These are phyloP conservation scores for Solanum hybrid DNA, from an alignment of 305 asterid species.

Conservation along the genomic window DNA sequence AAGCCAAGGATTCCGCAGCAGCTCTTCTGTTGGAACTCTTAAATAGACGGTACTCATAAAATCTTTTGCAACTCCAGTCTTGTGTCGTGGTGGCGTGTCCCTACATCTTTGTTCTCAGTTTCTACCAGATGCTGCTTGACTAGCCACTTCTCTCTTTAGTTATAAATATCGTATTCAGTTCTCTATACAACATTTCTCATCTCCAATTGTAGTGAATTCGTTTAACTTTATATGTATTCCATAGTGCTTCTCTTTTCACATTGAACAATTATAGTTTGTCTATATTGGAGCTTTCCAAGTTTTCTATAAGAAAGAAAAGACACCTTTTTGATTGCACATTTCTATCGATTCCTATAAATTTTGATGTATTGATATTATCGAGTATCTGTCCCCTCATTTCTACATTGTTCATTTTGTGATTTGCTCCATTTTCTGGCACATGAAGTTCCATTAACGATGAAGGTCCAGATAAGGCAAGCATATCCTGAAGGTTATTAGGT, in stretches of 20 bases:
- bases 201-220: not conserved
- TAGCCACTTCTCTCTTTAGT: not conserved
- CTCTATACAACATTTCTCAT: not conserved
- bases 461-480: not conserved
- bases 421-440: not conserved
- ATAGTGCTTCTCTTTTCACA: not conserved
- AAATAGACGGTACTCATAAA: slow-evolving; percentile 51
- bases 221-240: not conserved
- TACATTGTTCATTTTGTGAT: not conserved
- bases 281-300: not conserved
- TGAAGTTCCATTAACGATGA: not conserved
- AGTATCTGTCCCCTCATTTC: not conserved
- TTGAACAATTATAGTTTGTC: not conserved
- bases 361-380: not conserved
- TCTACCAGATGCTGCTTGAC: not conserved
- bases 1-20: slow-evolving; percentile 96
- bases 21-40: slow-evolving; percentile 75
- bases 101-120: not conserved
- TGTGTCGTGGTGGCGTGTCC: not conserved
- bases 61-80: not conserved
- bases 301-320: not conserved
- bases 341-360: not conserved
- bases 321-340: not conserved
- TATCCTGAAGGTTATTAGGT: not conserved
- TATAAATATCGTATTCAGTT: not conserved